Evolutionary conservation across 192 early-diverging fungal genomes (phyloP).

Genomic region (Thoreauomyces humboldtii): DNA sequence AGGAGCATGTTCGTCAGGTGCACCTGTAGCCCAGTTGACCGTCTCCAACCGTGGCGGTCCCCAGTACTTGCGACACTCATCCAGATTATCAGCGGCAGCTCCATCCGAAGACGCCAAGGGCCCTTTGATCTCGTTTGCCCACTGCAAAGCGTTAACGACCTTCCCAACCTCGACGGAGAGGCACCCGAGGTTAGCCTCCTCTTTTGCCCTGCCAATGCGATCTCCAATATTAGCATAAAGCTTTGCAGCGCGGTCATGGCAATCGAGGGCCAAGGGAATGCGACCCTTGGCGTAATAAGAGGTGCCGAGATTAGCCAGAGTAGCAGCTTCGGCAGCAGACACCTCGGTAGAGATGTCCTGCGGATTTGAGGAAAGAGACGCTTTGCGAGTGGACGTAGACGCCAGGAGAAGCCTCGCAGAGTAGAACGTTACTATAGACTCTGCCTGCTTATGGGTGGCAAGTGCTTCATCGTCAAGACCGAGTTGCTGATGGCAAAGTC

Average conservation of each 20-base stretch:
- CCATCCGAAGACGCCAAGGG: not conserved
- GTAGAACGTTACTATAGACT: constrained; percentile 26
- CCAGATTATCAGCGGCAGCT: constrained; percentile 5
- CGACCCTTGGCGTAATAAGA: constrained; percentile 38
- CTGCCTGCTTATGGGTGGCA: constrained; percentile 27
- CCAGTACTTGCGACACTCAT: constrained; percentile 21
- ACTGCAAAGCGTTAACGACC: constrained; percentile 36
- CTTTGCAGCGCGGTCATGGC: constrained; percentile 24
- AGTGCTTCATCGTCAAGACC: constrained; percentile 45
- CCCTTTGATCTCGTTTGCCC: constrained; percentile 38
- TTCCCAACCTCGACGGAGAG: constrained; percentile 35
- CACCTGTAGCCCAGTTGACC: constrained; percentile 34
- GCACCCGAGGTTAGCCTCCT: constrained; percentile 24
- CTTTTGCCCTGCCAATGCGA: constrained; percentile 10
- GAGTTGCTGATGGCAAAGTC: constrained; percentile 40
- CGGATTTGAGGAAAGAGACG: constrained; percentile 21
- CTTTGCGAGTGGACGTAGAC: constrained; percentile 13
- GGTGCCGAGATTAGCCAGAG: constrained; percentile 36
- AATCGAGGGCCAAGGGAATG: constrained; percentile 31
- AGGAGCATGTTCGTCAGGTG: constrained; percentile 37
- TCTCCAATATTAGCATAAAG: constrained; percentile 31
- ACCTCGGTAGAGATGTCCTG: constrained; percentile 23
- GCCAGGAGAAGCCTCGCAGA: constrained; percentile 6
- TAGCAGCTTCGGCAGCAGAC: constrained; percentile 29
- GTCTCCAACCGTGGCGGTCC: constrained; percentile 31